Percentiles rank a stretch among this genome's conserved stretches.
phyloP scores from a whole-genome alignment of 495 filamentous ascomycete species.

The Neurospora cerealis region DNA sequence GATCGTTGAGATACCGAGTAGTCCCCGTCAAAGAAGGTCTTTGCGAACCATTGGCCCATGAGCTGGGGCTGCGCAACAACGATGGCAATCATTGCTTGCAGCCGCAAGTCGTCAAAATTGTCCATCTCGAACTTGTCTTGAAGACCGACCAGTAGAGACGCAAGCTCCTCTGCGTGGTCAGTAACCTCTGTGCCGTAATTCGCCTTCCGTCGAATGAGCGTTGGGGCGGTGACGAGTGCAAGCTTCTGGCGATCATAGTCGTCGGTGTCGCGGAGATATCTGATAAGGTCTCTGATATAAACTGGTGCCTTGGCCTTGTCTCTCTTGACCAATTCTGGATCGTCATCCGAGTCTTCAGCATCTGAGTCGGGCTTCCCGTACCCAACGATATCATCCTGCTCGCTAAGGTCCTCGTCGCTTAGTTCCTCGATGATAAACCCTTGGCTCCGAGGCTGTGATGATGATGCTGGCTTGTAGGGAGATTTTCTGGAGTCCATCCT shows the following conservation, averaged over 20 bases:
- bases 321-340: conserved; percentile 73
- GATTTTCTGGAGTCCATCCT: conserved; percentile 7
- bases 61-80: conserved; percentile 63
- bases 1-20: conserved; percentile 77
- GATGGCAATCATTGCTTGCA: conserved; percentile 78
- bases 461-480: conserved; percentile 9
- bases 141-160: conserved; percentile 62
- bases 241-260: conserved; percentile 76
- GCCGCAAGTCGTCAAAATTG: conserved; percentile 63
- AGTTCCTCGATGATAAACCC: conserved; percentile 62
- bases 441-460: conserved; percentile 12
- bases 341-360: conserved; percentile 80
- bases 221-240: conserved; percentile 63
- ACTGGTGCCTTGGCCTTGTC: conserved; percentile 80
- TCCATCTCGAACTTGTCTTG: conserved; percentile 71
- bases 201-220: conserved; percentile 78
- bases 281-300: conserved; percentile 81
- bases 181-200: conserved; percentile 79
- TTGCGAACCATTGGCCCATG: conserved; percentile 77
- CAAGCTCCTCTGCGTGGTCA: conserved; percentile 75
- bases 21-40: conserved; percentile 83
- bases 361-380: conserved; percentile 95
- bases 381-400: conserved; percentile 66
- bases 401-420: conserved; percentile 39
- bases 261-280: conserved; percentile 68